phyloP scores from a whole-genome alignment of 805 yeast genomes.

The Candida ovalis region DNA sequence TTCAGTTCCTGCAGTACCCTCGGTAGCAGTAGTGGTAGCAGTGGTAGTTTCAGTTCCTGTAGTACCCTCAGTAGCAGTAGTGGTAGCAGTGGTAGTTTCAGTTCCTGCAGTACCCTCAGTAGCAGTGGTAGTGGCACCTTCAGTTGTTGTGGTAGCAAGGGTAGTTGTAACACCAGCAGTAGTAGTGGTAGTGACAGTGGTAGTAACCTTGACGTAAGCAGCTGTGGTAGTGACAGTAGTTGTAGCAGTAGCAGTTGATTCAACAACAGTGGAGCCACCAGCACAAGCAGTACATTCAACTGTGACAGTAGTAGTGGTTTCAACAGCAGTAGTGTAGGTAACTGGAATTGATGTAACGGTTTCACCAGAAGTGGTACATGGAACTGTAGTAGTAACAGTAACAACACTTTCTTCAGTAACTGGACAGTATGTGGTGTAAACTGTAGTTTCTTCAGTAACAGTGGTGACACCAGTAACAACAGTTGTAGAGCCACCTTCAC shows the following conservation, averaged over 20 bases:
- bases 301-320: constrained; percentile 14
- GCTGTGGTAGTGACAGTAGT: constrained; percentile 18
- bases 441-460: constrained; percentile 19
- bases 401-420: constrained; percentile 16
- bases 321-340: constrained; percentile 20
- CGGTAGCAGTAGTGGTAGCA: constrained; percentile 23
- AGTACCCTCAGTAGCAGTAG: constrained; percentile 3
- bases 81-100: constrained; percentile 14
- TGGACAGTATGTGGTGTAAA: constrained; percentile 36
- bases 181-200: constrained; percentile 11
- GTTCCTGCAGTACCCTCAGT: constrained; percentile 20
- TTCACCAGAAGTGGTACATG: neutral
- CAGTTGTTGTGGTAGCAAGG: constrained; percentile 8
- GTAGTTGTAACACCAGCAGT: constrained; percentile 17
- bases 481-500: constrained; percentile 15
- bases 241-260: constrained; percentile 16
- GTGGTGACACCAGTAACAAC: constrained; percentile 19
- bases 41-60: constrained; percentile 2
- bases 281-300: constrained; percentile 13
- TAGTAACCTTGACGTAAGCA: constrained; percentile 21
- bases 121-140: constrained; percentile 18
- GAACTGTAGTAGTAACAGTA: constrained; percentile 5
- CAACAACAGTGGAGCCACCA: constrained; percentile 7
- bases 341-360: constrained; percentile 13
- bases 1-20: constrained; percentile 12